Percentiles rank a stretch among this genome's conserved stretches.
These are phyloP conservation scores for Botrytis fragariae DNA, from an alignment of 2,329 filamentous ascomycete genomes.

Conservation along the genomic window DNA sequence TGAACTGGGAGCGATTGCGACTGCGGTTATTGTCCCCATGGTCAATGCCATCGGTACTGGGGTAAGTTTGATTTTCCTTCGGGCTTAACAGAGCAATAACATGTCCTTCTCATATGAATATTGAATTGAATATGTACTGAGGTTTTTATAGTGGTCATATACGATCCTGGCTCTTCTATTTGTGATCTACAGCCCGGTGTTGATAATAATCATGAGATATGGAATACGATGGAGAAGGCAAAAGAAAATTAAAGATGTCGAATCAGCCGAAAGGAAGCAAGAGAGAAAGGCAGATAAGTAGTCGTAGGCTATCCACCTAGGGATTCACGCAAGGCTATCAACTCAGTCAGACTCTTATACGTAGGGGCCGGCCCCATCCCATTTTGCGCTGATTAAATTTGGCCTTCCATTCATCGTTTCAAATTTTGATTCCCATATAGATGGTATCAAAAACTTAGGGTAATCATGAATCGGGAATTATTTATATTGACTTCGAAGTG, in stretches of 20 bases:
- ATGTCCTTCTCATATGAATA: neutral
- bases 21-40: conserved; percentile 52
- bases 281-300: neutral
- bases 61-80: neutral
- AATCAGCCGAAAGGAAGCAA: neutral
- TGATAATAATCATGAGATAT: neutral
- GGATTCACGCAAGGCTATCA: neutral
- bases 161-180: conserved; percentile 39
- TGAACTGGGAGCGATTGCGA: conserved; percentile 52
- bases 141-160: conserved; percentile 45
- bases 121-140: neutral
- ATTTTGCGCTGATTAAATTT: neutral
- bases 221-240: neutral
- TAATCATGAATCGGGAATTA: neutral
- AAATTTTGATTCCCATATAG: neutral
- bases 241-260: neutral
- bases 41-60: conserved; percentile 50
- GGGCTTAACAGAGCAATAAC: neutral
- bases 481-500: neutral
- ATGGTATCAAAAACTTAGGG: neutral
- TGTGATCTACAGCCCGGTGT: neutral
- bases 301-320: neutral
- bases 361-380: neutral
- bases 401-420: neutral
- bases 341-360: neutral